A percentile compares a stretch with the other conserved stretches of the same genome.
Evolutionary conservation across 179 eudicot species (phyloP).

Genomic region (Gypsophila paniculata): DNA sequence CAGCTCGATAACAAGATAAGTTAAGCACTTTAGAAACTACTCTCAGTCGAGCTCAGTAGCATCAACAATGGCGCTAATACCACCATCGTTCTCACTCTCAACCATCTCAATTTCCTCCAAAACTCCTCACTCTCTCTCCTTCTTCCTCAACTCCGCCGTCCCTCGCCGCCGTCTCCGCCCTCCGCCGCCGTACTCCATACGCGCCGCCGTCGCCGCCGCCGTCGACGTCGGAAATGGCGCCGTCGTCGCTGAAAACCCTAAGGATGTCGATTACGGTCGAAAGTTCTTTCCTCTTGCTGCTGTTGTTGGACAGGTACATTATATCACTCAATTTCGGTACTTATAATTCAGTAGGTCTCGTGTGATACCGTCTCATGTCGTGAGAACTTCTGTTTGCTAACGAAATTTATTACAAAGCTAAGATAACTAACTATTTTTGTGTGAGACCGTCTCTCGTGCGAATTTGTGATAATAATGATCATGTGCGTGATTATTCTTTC

Average conservation of each 20-base stretch:
- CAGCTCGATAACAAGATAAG: not conserved
- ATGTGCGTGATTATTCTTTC: not conserved
- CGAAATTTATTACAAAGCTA: no score
- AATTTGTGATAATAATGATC: not conserved
- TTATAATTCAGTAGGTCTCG: no score
- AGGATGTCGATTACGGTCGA: constrained; percentile 49
- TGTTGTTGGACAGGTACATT: constrained; percentile 79
- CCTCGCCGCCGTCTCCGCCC: constrained; percentile 26
- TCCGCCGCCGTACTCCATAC: constrained; percentile 25
- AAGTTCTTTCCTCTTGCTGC: constrained; percentile 91
- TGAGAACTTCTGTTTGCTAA: not conserved
- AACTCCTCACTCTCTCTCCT: constrained; percentile 14
- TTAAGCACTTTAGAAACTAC: not conserved
- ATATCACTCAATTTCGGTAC: no score
- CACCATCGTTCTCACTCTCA: constrained; percentile 25
- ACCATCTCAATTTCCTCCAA: constrained; percentile 19
- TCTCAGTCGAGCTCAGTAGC: not conserved
- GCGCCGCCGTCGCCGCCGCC: constrained; percentile 59
- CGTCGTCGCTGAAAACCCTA: constrained; percentile 26
- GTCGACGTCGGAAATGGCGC: constrained; percentile 74
- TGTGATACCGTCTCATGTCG: not conserved
- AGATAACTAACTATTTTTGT: no score
- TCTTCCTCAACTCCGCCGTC: constrained; percentile 14
- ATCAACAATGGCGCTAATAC: constrained; percentile 33
- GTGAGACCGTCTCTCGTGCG: no score